phyloP scores from a whole-genome alignment of 148 eudicot genomes.

The Silene latifolia region DNA sequence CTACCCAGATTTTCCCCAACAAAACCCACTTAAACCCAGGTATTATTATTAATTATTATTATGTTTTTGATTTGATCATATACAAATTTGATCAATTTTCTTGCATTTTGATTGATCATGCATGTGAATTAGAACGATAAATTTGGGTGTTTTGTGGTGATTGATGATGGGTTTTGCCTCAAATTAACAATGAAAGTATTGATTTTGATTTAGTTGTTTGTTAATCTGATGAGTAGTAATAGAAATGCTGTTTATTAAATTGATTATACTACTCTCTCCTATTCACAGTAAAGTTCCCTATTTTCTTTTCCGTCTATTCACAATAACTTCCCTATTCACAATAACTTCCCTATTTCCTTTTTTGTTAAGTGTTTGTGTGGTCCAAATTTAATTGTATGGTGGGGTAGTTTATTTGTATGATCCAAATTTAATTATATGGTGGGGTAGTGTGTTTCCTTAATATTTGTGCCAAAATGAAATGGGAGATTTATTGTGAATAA shows the following conservation, averaged over 20 bases:
- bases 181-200: not conserved
- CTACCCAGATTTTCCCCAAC: not conserved
- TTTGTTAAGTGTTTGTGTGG: no score
- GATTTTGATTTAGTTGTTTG: not conserved
- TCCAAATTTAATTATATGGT: no score
- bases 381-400: no score
- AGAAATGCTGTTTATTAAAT: constrained; percentile 1
- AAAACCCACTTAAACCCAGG: constrained; percentile 11
- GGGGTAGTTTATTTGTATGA: no score
- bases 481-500: no score
- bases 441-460: no score
- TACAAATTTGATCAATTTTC: not conserved
- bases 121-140: not conserved
- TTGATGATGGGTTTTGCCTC: not conserved
- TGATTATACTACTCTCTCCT: not conserved
- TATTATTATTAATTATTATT: not conserved
- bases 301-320: no score
- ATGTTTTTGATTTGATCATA: not conserved
- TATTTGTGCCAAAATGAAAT: no score
- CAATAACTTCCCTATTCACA: no score
- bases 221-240: not conserved
- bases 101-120: not conserved
- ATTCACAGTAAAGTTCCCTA: no score
- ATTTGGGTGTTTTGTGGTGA: not conserved
- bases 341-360: no score